Evolutionary conservation across 2,329 filamentous ascomycete species (phyloP).

Genomic region (Didymella arachidicola): DNA sequence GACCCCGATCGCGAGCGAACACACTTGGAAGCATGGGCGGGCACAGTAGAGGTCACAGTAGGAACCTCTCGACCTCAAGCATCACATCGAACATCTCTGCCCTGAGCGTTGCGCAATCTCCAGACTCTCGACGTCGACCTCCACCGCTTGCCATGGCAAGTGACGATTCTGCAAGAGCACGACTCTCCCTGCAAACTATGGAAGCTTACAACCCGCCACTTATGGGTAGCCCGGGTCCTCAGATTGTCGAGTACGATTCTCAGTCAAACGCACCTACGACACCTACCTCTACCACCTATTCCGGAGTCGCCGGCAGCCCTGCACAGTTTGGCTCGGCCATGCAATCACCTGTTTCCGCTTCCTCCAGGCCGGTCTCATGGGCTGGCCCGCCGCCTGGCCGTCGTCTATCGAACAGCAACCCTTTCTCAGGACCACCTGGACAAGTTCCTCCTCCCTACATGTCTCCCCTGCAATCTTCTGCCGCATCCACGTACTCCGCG

Average conservation of each 20-base stretch:
- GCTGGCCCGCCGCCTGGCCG: constrained; percentile 75
- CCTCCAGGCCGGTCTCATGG: constrained; percentile 75
- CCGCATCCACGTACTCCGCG: constrained; percentile 61
- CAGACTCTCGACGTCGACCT: constrained; percentile 71
- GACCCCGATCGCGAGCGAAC: constrained; percentile 75
- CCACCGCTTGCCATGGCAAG: constrained; percentile 83
- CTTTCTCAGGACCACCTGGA: constrained; percentile 73
- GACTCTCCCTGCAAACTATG: constrained; percentile 63
- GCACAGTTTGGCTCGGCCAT: constrained; percentile 70
- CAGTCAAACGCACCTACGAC: constrained; percentile 79
- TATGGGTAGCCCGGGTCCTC: constrained; percentile 67
- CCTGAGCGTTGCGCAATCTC: constrained; percentile 61
- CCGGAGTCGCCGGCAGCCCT: constrained; percentile 78
- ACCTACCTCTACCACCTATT: constrained; percentile 83
- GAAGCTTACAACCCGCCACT: constrained; percentile 70
- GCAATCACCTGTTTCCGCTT: constrained; percentile 74
- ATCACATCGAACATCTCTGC: constrained; percentile 78
- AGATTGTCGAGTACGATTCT: constrained; percentile 69
- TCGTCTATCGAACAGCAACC: constrained; percentile 75
- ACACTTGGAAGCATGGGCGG: constrained; percentile 77
- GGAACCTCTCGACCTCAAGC: constrained; percentile 87
- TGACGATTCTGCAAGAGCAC: constrained; percentile 67
- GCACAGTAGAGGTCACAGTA: constrained; percentile 78
- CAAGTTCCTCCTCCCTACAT: constrained; percentile 66
- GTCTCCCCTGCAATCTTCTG: constrained; percentile 65